Percentiles rank a stretch among this genome's conserved stretches.
Conservation (phyloP, 352 stramenopile species). For the Pythium grandisporangium region DNA sequence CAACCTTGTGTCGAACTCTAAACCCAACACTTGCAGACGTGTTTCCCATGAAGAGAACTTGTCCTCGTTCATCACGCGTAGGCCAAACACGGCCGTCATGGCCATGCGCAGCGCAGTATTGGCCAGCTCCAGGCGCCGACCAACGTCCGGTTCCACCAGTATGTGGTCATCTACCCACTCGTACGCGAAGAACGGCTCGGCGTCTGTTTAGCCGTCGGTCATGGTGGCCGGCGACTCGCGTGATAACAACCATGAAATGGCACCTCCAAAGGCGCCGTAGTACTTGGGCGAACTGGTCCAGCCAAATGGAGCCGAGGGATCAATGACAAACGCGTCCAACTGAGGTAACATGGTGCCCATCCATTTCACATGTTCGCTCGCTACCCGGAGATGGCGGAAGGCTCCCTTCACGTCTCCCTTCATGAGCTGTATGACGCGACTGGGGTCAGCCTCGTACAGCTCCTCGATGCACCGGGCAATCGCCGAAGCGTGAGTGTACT, state of each 20-base stretch:
- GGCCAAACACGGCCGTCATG: slow-evolving; percentile 8
- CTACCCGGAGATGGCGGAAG: too few relatives aligned
- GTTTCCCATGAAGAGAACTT: slow-evolving; percentile 7
- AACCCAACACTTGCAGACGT: slow-evolving; percentile 1
- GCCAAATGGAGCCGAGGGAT: too few relatives aligned
- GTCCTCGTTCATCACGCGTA: slow-evolving; percentile 6
- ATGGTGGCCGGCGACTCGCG: background rate
- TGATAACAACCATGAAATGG: too few relatives aligned
- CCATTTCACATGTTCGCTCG: too few relatives aligned
- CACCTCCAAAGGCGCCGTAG: too few relatives aligned
- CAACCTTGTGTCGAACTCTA: slow-evolving; percentile 5
- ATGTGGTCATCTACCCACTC: slow-evolving; percentile 8
- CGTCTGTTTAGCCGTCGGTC: background rate
- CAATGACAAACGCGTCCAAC: too few relatives aligned
- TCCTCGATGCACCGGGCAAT: slow-evolving; percentile 1
- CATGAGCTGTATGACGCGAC: too few relatives aligned
- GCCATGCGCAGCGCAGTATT: background rate
- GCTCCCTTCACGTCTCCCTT: too few relatives aligned
- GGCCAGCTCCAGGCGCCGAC: background rate
- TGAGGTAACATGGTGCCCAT: too few relatives aligned
- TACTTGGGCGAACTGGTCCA: too few relatives aligned
- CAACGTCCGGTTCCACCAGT: slow-evolving; percentile 1
- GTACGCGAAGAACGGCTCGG: slow-evolving; percentile 1
- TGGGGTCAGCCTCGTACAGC: too few relatives aligned
- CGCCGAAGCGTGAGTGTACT: background rate